Percentiles rank a stretch among this genome's conserved stretches.
Evolutionary conservation across 306 rosid genomes (phyloP).

Genomic region (Coriaria nepalensis): DNA sequence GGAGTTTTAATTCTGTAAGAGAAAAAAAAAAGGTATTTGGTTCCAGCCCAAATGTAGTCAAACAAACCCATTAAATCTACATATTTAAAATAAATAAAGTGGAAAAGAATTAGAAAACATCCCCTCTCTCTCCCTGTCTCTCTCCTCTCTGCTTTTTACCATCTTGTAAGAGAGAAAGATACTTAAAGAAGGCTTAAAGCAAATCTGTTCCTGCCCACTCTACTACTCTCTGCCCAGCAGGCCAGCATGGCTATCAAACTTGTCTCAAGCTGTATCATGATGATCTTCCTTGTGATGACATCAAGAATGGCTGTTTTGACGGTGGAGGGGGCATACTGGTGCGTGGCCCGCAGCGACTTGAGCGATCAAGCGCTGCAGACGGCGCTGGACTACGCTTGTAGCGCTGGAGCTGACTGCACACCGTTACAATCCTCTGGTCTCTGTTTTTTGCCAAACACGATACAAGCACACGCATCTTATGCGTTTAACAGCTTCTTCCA

Average conservation of each 20-base stretch:
- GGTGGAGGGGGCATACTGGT: conserved; percentile 37
- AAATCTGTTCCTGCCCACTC: background rate
- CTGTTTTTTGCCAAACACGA: conserved; percentile 75
- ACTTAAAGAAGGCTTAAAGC: background rate
- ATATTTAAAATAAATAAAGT: conserved; percentile 1
- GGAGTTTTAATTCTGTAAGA: too few species aligned
- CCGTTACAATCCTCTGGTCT: conserved; percentile 49
- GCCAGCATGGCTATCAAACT: conserved; percentile 4
- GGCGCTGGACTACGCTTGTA: conserved; percentile 74
- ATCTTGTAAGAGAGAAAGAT: conserved; percentile 45
- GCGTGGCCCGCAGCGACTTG: conserved; percentile 72
- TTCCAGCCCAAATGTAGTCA: too few species aligned
- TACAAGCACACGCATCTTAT: conserved; percentile 88
- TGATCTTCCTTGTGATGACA: background rate
- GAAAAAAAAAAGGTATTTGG: conserved; percentile 5
- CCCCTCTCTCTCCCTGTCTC: conserved; percentile 8
- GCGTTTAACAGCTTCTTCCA: conserved; percentile 79
- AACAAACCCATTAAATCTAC: too few species aligned
- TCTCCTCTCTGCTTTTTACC: conserved; percentile 24
- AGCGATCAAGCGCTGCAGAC: conserved; percentile 38
- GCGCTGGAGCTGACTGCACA: conserved; percentile 58
- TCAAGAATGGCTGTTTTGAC: background rate
- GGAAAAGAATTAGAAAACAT: conserved; percentile 20
- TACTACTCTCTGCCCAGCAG: background rate
- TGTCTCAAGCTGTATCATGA: background rate